Conservation (phyloP, 345 rosid genomes). For the Physaria fendleri region DNA sequence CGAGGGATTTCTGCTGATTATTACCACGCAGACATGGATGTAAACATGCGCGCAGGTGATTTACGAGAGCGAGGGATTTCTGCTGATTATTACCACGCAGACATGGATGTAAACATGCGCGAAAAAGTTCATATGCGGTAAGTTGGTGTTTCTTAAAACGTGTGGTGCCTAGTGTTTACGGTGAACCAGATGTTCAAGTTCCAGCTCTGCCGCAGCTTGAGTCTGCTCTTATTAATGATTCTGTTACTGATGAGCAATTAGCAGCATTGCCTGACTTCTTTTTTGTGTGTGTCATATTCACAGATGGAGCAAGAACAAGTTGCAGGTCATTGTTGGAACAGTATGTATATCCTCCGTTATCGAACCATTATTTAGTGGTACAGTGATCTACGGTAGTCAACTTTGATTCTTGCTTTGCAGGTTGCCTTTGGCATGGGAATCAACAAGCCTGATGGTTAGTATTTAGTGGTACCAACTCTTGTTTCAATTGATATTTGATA, state of each 20-base stretch:
- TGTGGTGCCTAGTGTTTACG: neutral
- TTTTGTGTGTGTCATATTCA: conserved; percentile 14
- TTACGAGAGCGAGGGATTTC: conserved; percentile 68
- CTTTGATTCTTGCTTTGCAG: conserved; percentile 34
- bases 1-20: no score
- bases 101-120: conserved; percentile 80
- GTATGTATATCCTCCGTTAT: conserved; percentile 40
- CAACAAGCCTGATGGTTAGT: conserved; percentile 98
- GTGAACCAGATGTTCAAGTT: neutral
- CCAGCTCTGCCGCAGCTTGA: neutral
- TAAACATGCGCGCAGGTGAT: no score
- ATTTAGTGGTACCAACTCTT: conserved; percentile 11
- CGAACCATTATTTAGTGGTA: conserved; percentile 2
- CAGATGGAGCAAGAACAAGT: conserved; percentile 93
- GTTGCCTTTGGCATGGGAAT: conserved; percentile 99
- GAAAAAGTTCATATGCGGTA: conserved; percentile 85
- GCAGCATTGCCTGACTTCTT: neutral
- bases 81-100: conserved; percentile 88
- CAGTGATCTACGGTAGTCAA: conserved; percentile 3
- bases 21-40: no score
- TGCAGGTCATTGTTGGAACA: conserved; percentile 97
- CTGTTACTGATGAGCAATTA: neutral
- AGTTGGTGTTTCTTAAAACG: neutral
- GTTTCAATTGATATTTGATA: conserved; percentile 1
- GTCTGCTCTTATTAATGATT: neutral